Conservation (phyloP, 495 filamentous ascomycete species). For the Rostrohypoxylon terebratum region DNA sequence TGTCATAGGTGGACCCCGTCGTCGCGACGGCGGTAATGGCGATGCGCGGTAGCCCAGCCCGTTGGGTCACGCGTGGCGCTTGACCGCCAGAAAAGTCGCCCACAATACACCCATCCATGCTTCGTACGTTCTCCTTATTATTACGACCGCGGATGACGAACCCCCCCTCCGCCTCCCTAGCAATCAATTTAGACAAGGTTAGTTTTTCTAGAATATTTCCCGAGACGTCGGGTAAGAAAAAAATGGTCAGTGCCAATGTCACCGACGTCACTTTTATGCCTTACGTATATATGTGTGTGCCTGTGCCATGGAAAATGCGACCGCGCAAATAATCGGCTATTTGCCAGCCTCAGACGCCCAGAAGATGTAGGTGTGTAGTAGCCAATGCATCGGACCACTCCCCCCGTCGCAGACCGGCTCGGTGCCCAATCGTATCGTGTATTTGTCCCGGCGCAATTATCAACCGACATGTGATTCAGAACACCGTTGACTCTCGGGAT, state of each 20-base stretch:
- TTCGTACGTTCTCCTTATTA: slow-evolving; percentile 35
- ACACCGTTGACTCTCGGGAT: slow-evolving; percentile 1
- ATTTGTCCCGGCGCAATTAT: slow-evolving; percentile 24
- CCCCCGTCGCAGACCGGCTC: slow-evolving; percentile 6
- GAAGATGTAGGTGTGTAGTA: background rate
- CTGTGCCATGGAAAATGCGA: slow-evolving; percentile 14
- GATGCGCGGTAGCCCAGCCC: slow-evolving; percentile 23
- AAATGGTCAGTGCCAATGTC: background rate
- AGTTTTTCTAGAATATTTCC: background rate
- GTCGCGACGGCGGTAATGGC: slow-evolving; percentile 20
- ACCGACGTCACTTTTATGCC: slow-evolving; percentile 20
- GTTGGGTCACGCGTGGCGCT: slow-evolving; percentile 4
- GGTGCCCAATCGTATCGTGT: background rate
- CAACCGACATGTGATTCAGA: slow-evolving; percentile 21
- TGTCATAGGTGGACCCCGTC: background rate
- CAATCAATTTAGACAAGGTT: background rate
- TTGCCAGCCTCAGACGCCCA: slow-evolving; percentile 29
- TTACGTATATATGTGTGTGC: background rate
- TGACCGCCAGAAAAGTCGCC: slow-evolving; percentile 28
- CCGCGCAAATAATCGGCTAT: slow-evolving; percentile 19
- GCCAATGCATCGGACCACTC: slow-evolving; percentile 30
- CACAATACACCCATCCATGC: too few species aligned
- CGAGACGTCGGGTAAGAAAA: background rate
- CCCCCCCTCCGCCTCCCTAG: background rate
- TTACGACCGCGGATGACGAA: slow-evolving; percentile 12